Conservation (phyloP, 176 grass and related monocot species). For the Bolboschoenus planiculmis region DNA sequence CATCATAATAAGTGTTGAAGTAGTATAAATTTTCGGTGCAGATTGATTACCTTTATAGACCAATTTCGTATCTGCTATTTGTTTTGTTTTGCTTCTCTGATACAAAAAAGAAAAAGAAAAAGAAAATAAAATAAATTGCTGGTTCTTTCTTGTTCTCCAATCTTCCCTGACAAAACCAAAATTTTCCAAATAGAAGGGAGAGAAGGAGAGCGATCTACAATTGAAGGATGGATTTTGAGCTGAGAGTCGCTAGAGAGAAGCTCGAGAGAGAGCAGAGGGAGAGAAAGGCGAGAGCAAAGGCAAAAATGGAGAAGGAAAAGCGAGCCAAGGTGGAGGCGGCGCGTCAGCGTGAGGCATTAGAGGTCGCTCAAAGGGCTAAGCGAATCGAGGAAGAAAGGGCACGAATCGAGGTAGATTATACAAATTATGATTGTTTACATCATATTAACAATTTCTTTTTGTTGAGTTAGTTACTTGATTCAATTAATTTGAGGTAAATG, state of each 20-base stretch:
- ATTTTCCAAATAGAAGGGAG: not conserved
- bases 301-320: constrained; percentile 57
- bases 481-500: no score
- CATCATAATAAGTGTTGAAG: not conserved
- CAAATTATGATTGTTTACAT: not conserved
- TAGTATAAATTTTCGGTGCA: not conserved
- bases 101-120: not conserved
- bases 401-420: constrained; percentile 31
- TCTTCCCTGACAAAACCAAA: not conserved
- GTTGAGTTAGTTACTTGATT: not conserved
- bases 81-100: no score
- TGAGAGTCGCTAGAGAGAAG: constrained; percentile 63
- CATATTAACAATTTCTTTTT: not conserved
- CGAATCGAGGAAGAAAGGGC: constrained; percentile 65
- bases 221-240: constrained; percentile 74
- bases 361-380: constrained; percentile 54
- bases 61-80: not conserved
- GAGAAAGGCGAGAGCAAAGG: constrained; percentile 67
- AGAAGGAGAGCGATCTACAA: not conserved
- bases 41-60: not conserved
- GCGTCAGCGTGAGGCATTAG: constrained; percentile 60
- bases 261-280: constrained; percentile 77
- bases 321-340: constrained; percentile 71
- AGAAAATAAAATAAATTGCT: not conserved
- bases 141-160: not conserved